Percentiles rank a stretch among this genome's conserved stretches.
Evolutionary conservation across 176 grass and related monocot genomes (phyloP).

Genomic region (Melocanna baccifera): DNA sequence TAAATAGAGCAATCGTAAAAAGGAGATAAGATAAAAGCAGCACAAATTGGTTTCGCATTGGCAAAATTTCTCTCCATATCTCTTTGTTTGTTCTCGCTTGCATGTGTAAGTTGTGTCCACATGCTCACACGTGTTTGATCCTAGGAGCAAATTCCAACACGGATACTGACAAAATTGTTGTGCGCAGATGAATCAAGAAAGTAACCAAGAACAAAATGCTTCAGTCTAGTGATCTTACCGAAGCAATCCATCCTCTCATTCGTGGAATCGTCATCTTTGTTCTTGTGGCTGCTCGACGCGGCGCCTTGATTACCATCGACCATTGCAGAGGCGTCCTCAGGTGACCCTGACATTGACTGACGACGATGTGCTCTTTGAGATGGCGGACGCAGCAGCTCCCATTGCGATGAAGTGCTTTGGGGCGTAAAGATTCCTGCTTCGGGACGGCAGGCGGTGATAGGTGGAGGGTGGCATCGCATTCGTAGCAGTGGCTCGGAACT

Average conservation of each 20-base stretch:
- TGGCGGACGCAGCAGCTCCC: neutral
- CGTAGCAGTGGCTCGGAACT: neutral
- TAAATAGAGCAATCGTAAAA: no score
- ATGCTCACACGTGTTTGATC: no score
- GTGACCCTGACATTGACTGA: neutral
- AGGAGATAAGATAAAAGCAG: no score
- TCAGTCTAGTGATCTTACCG: neutral
- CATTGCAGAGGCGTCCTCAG: neutral
- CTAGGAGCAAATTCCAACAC: no score
- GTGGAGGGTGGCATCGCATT: neutral
- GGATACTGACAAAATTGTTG: neutral
- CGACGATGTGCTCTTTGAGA: neutral
- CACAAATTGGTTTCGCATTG: no score
- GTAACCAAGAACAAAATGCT: neutral
- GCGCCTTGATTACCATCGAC: neutral
- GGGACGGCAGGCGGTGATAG: neutral
- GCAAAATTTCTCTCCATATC: no score
- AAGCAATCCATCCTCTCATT: neutral
- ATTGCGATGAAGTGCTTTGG: neutral
- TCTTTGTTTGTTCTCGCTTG: no score
- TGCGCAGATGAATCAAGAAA: constrained; percentile 5
- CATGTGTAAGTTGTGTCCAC: no score
- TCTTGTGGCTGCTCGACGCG: neutral
- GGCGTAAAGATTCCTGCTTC: constrained; percentile 2
- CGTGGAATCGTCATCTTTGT: neutral